Percentiles rank a stretch among this genome's conserved stretches.
Evolutionary conservation across 805 yeast species (phyloP).

Genomic region (Candida chilensis): DNA sequence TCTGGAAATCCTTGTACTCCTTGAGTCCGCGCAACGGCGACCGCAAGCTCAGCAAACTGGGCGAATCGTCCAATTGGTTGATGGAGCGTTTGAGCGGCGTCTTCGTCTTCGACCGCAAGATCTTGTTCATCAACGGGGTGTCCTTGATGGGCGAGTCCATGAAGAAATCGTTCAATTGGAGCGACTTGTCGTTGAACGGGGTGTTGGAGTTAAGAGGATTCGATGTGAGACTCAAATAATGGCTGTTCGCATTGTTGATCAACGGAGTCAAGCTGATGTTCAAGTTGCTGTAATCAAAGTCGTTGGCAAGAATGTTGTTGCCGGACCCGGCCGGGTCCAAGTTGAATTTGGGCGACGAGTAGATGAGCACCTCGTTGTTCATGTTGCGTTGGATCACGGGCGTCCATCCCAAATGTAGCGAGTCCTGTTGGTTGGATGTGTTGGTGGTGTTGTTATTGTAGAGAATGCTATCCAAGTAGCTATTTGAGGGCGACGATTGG

Average conservation of each 20-base stretch:
- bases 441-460: conserved; percentile 7
- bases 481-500: conserved; percentile 24
- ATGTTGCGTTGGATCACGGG: conserved; percentile 28
- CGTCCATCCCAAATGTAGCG: conserved; percentile 25
- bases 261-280: conserved; percentile 15
- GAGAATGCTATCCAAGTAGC: conserved; percentile 22
- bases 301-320: neutral
- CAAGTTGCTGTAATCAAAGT: conserved; percentile 8
- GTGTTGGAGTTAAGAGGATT: no score
- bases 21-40: neutral
- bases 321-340: no score
- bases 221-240: no score
- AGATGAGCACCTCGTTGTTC: no score
- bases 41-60: conserved; percentile 17
- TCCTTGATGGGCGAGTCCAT: conserved; percentile 32
- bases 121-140: conserved; percentile 27
- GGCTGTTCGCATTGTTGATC: no score
- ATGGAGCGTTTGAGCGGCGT: conserved; percentile 23
- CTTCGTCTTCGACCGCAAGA: conserved; percentile 17
- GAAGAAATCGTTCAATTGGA: conserved; percentile 30
- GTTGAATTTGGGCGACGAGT: no score
- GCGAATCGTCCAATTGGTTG: conserved; percentile 26
- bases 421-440: conserved; percentile 2
- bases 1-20: neutral
- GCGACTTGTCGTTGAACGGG: conserved; percentile 31